phyloP scores from a whole-genome alignment of 2,329 filamentous ascomycete species.

The Xylariaceae sp. region DNA sequence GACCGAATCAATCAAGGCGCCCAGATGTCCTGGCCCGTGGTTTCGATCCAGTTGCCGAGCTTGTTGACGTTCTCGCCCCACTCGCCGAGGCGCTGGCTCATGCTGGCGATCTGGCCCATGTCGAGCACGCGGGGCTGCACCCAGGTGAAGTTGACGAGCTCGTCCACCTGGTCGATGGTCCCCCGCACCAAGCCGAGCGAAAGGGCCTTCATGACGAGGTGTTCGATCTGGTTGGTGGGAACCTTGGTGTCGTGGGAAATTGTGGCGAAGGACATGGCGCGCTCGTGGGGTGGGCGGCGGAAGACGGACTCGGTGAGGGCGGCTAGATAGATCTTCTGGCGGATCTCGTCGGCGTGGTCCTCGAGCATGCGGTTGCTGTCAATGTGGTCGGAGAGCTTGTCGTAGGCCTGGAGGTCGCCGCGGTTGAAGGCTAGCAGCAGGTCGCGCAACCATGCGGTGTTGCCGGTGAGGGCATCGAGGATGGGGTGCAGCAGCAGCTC shows the following conservation, averaged over 20 bases:
- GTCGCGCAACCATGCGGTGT: slow-evolving; percentile 84
- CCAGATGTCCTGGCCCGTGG: slow-evolving; percentile 92
- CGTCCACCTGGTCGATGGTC: slow-evolving; percentile 93
- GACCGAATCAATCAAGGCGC: slow-evolving; percentile 53
- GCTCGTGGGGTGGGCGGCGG: slow-evolving; percentile 90
- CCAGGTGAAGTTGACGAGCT: slow-evolving; percentile 95
- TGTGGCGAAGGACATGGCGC: slow-evolving; percentile 85
- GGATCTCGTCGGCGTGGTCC: slow-evolving; percentile 78
- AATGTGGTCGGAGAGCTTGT: slow-evolving; percentile 78
- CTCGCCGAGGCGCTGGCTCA: slow-evolving; percentile 83
- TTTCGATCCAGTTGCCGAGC: slow-evolving; percentile 95
- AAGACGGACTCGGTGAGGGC: slow-evolving; percentile 96
- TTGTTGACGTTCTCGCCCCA: slow-evolving; percentile 97
- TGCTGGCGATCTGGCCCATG: slow-evolving; percentile 89
- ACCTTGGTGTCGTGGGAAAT: slow-evolving; percentile 94
- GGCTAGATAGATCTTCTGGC: slow-evolving; percentile 97
- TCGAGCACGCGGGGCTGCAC: slow-evolving; percentile 98
- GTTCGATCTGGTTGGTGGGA: slow-evolving; percentile 86
- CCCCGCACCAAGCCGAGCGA: slow-evolving; percentile 86
- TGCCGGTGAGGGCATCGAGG: slow-evolving; percentile 77
- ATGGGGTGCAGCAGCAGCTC: slow-evolving; percentile 98
- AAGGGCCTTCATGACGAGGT: slow-evolving; percentile 98
- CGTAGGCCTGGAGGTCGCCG: slow-evolving; percentile 85
- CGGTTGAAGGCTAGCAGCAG: slow-evolving; percentile 98
- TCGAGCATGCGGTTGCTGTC: slow-evolving; percentile 75